Evolutionary conservation across 768 basidiomycete species (phyloP).

Genomic region (Mycena rosella): DNA sequence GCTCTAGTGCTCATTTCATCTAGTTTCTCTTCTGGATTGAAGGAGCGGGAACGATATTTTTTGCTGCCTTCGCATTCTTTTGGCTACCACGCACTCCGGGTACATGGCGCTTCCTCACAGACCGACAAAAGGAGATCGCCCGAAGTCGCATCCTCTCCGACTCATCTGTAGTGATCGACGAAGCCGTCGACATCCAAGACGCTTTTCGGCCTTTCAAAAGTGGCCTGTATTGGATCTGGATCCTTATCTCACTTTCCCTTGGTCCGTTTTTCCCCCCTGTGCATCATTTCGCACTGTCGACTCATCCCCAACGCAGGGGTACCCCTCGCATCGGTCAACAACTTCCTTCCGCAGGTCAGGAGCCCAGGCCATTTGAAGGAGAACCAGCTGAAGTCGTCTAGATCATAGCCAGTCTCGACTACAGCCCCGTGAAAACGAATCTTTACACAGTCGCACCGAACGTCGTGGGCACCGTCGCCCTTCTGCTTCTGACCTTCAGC

Average conservation of each 20-base stretch:
- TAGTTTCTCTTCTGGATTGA: slow-evolving; percentile 66
- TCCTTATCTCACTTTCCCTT: slow-evolving; percentile 50
- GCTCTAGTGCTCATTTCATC: background rate
- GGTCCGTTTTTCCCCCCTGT: slow-evolving; percentile 13
- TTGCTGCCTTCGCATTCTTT: slow-evolving; percentile 60
- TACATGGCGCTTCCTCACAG: slow-evolving; percentile 54
- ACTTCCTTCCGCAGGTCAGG: slow-evolving; percentile 60
- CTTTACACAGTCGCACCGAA: slow-evolving; percentile 67
- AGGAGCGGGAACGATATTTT: slow-evolving; percentile 56
- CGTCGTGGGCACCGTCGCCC: slow-evolving; percentile 54
- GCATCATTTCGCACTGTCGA: background rate
- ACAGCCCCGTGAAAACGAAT: slow-evolving; percentile 60
- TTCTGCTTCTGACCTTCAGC: slow-evolving; percentile 61
- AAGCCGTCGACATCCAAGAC: slow-evolving; percentile 55
- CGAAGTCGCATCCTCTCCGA: slow-evolving; percentile 58
- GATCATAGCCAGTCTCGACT: slow-evolving; percentile 35
- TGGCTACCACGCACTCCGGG: slow-evolving; percentile 60
- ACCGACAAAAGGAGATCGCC: slow-evolving; percentile 56
- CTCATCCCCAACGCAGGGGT: slow-evolving; percentile 47
- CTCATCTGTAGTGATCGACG: slow-evolving; percentile 58
- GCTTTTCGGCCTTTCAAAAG: slow-evolving; percentile 59
- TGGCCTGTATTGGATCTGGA: slow-evolving; percentile 64
- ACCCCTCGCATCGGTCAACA: slow-evolving; percentile 64
- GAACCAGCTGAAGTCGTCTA: slow-evolving; percentile 48
- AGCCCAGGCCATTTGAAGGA: slow-evolving; percentile 43